Evolutionary conservation across 345 rosid genomes (phyloP), one percentile per base, ranked within the genome.

Genomic region (Firmiana major): DNA sequence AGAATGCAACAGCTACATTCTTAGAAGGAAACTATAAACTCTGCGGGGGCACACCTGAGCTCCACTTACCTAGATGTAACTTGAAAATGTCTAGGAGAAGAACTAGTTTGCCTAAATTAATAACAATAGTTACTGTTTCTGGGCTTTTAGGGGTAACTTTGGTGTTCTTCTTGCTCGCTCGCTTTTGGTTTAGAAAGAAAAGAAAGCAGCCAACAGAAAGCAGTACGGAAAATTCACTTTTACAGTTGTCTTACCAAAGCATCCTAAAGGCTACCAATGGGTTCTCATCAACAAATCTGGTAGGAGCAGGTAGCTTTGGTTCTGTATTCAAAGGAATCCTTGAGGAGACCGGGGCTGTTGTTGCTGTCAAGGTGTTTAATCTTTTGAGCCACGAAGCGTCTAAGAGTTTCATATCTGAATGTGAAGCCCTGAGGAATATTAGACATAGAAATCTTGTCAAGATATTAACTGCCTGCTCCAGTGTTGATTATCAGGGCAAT

Each of bases 391-490:
- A 42, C 71, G 84, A 83, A 72, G 92, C 86, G 10, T 73, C 31
- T 7, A 81, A 78, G 78, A 89, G 88, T 16, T 89, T 86, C 19
- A 8, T 85, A 19, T 80, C 85, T 8, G 89, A 87, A 75, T 86
- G 88, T 69, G 68, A 86, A 77, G 76, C 86, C 0, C 40, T 89
- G n/a, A 24, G 71, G 48, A 83, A 48, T 6, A 40, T 82, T 34
- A 76, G 84, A 34, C 89, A 84, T 62, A 63, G 87, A 12, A 86
- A 89, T 69, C 88, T 89, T 12, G 58, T 86, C 57, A 83, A 83
- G 63, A 12, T 88, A 34, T 2, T 85, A 9, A 79, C 88, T 1
- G 76, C 28, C 2, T 70, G 59, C 11, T 70, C 74, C 0, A 28
- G 74, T 46, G 17, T 70, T 10, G 74, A 70, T 6, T 28, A 43